A percentile compares a stretch with the other conserved stretches of the same genome.
These are phyloP conservation scores for Trichophyton verrucosum DNA, from an alignment of 2,329 filamentous ascomycete species.

Conservation along the genomic window DNA sequence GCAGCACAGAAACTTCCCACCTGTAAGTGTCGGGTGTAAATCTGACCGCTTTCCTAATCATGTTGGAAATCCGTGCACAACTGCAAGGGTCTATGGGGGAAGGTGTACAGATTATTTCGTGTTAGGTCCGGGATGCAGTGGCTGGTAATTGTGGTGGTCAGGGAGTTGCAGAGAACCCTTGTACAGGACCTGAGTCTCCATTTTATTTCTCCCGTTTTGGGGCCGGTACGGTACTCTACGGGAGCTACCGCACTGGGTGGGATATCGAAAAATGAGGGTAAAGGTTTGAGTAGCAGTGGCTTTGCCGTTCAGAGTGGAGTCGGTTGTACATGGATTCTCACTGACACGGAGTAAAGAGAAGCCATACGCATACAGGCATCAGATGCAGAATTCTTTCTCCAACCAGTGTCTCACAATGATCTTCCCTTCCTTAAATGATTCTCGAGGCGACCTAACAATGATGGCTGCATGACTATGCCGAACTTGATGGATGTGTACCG, in stretches of 20 bases:
- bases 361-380: neutral
- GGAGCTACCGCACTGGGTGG: neutral
- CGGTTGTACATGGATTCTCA: neutral
- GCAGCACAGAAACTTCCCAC: neutral
- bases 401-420: slow-evolving; percentile 73
- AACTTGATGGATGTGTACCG: slow-evolving; percentile 46
- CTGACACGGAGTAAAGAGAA: neutral
- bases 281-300: neutral
- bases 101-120: neutral
- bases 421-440: slow-evolving; percentile 62
- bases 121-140: neutral
- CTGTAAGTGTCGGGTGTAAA: neutral
- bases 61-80: neutral
- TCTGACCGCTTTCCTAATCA: neutral
- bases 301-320: neutral
- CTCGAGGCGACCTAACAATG: slow-evolving; percentile 58
- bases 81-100: neutral
- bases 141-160: neutral
- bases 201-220: neutral
- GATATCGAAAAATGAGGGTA: neutral
- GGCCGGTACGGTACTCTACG: neutral
- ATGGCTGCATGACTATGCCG: slow-evolving; percentile 84
- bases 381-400: slow-evolving; percentile 50
- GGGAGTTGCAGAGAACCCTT: neutral
- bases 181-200: neutral